These are phyloP conservation scores for Ustilago tritici DNA, from an alignment of 1,284 basidiomycete species.

Conservation along the genomic window DNA sequence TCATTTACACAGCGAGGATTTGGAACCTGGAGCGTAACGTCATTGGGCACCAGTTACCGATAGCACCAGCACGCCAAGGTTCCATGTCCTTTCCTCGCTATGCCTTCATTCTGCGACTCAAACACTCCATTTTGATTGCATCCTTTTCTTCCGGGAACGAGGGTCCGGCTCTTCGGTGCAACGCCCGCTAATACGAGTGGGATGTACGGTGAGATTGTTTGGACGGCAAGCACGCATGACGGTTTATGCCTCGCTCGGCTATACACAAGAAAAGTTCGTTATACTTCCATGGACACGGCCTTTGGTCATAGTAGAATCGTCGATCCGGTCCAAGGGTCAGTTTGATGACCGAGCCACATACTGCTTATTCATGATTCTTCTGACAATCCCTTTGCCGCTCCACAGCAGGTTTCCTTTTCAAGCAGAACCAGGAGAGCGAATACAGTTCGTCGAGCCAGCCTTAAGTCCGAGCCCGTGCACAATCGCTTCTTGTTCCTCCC, in stretches of 20 bases:
- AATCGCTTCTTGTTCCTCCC: not conserved
- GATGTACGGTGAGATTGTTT: not conserved
- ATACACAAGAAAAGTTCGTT: slow-evolving; percentile 19
- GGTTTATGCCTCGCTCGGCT: slow-evolving; percentile 17
- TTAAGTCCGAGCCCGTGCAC: slow-evolving; percentile 19
- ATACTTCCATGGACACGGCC: slow-evolving; percentile 6
- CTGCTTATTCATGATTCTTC: slow-evolving; percentile 4
- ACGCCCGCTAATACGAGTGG: too few species aligned
- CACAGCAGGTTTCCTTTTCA: not conserved
- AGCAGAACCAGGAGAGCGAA: not conserved
- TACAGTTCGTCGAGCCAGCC: not conserved
- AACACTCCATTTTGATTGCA: too few species aligned
- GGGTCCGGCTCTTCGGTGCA: too few species aligned
- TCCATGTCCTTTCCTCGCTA: too few species aligned
- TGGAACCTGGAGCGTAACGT: not conserved
- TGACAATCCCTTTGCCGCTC: slow-evolving; percentile 1
- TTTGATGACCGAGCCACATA: not conserved
- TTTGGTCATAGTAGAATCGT: not conserved
- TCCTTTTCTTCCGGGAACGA: too few species aligned
- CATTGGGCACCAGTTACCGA: not conserved
- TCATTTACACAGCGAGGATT: not conserved
- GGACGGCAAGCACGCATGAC: not conserved
- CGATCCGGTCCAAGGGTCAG: slow-evolving; percentile 1
- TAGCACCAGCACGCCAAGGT: not conserved
- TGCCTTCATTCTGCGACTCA: too few species aligned